Base-by-base conservation (phyloP, 2,329 filamentous ascomycete genomes). In the Phialocephala sp. region DNA sequence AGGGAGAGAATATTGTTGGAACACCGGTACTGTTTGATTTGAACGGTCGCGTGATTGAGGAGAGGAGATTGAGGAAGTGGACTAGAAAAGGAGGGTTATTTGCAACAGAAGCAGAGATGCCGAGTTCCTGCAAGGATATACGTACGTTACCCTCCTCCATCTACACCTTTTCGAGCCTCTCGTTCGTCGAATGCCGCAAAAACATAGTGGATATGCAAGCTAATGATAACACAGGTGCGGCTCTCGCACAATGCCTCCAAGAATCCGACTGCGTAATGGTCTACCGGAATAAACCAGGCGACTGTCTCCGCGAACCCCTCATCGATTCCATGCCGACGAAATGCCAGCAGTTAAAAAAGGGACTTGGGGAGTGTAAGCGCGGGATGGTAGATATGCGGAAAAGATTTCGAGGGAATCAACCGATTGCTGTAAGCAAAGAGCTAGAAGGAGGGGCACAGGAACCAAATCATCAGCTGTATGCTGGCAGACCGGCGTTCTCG, bases 341-440 rank as follows among this genome's bases (percentile, higher is more conserved):
- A 80, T 99, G 95, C 81, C 93, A 94, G 77, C 94, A 97, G 79
- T 86, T 99, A 66, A 93, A 94, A 78, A 94, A 93, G 78, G 93
- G 93, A 55, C 95, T 96, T 75, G 91, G 92, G 77, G 92, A 97
- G 77, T 99, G 95, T 86, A 96, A 97, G 76, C 91, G 94, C 71
- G 95, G 95, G 71, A 88, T 97, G 88, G 91, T 98, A 73, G 95
- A 99, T 79, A 99, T 99, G 95, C 92, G 95, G 78, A 98, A 98
- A 82, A 91, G 95, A 39, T 98, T 99, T 80, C 88, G 95, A 63
- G 95, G 95, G 65, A 98, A 98, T 82, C 88, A 93, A 78, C 93
- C 95, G 62, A 89, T 97, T 70, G 84, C 87, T 27, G 80, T 83
- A 66, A 80, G 88, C 73, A 84, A 88, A 75, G 84, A 89, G 71